Evolutionary conservation across 805 yeast genomes (phyloP), one percentile per base, ranked within the genome.

Genomic region (Starmerella apicola): DNA sequence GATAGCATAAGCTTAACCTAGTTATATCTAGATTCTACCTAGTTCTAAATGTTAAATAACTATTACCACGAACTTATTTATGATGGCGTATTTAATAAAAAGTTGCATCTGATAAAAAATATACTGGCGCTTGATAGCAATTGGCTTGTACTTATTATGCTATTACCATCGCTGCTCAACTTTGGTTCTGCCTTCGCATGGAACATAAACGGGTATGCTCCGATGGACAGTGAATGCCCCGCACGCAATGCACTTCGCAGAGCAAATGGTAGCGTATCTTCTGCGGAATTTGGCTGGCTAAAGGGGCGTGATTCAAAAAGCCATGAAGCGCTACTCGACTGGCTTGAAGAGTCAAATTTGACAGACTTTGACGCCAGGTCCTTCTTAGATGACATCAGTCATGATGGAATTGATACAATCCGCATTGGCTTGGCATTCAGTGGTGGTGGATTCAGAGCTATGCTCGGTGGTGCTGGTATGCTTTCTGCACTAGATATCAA

Each of bases 361-460:
- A 53, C 61, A 10, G 74, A 66, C 43, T 68, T 73, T 44, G 67
- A 71, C 45, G 66, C 67, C 2, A 64, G 65, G 3, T 26, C 42
- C 8, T 65, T 40, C 38, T 9, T 48, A 24, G 36, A 30, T 37
- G 36, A 38, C 28, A 28, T 53, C 8, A 5, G 35, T 4, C 15
- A 3, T 8, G 21, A 26, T 3, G 25, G 17, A 4, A 10, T 17
- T 7, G 32, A 44, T 18, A 45, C 70, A 6, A 63, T 71, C 41
- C 64, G 67, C 36, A 63, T 79, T 32, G 85, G 74, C 3, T 48
- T 71, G 22, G 74, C 80, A 9, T 72, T 74, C 49, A 69, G 82
- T 13, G 95, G 95, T 33, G 95, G 95, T 55, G 95, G 95, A 3
- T 84, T 81, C 58, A 70, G 95, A 45, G 93, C 95, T 25, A 81